A percentile compares a stretch with the other conserved stretches of the same genome.
Conservation (phyloP, 2,329 filamentous ascomycete genomes). For the Paraphaeosphaeria minitans region DNA sequence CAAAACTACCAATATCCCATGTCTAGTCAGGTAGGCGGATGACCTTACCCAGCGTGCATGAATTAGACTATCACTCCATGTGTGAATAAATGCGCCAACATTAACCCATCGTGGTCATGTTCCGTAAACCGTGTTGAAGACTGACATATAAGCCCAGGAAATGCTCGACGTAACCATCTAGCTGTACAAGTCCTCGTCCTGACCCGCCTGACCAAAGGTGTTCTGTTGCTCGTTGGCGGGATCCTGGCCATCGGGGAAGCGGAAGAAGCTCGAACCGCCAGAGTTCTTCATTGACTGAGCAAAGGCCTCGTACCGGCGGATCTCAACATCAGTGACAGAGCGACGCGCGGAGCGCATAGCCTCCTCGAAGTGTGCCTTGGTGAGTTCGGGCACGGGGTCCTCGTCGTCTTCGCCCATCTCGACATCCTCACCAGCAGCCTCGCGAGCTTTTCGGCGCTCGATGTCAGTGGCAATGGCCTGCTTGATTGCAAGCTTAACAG, state of each 20-base stretch:
- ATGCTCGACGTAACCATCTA: slow-evolving; percentile 56
- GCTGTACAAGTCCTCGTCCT: slow-evolving; percentile 97
- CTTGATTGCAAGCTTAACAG: slow-evolving; percentile 99
- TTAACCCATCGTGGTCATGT: slow-evolving; percentile 15
- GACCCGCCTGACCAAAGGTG: slow-evolving; percentile 80
- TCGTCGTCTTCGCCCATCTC: slow-evolving; percentile 78
- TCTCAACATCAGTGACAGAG: slow-evolving; percentile 96
- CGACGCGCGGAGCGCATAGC: slow-evolving; percentile 94
- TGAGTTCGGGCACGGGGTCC: slow-evolving; percentile 94
- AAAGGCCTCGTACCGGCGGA: slow-evolving; percentile 97
- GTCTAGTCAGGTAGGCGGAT: background rate
- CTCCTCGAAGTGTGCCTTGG: slow-evolving; percentile 97
- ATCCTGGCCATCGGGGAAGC: slow-evolving; percentile 72
- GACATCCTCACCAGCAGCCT: slow-evolving; percentile 72
- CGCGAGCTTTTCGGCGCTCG: slow-evolving; percentile 85
- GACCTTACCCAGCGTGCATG: background rate
- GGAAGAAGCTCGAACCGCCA: slow-evolving; percentile 95
- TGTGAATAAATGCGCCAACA: slow-evolving; percentile 22
- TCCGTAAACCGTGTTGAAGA: slow-evolving; percentile 3
- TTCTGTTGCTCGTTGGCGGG: slow-evolving; percentile 53
- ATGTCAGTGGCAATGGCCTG: slow-evolving; percentile 90
- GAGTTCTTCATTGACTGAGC: slow-evolving; percentile 99
- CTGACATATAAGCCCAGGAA: slow-evolving; percentile 10
- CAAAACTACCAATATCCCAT: slow-evolving; percentile 8
- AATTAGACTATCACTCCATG: slow-evolving; percentile 8